A percentile compares a stretch with the other conserved stretches of the same genome.
These are phyloP conservation scores for Picea sitchensis DNA, from an alignment of 75 land plant species.

Conservation along the genomic window DNA sequence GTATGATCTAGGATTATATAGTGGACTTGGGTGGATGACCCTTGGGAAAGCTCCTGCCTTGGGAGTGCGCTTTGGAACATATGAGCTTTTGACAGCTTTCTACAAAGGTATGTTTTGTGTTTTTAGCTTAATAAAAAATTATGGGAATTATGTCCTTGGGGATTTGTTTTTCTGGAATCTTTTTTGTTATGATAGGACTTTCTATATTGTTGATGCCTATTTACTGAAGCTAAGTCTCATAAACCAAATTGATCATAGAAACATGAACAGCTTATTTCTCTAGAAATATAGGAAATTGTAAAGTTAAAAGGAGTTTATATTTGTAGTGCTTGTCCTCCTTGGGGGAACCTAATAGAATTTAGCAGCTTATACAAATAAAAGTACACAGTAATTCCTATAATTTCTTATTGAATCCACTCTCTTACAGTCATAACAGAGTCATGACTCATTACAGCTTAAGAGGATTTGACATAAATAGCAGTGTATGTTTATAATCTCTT, in stretches of 20 bases:
- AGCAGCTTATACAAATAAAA: too few relatives aligned
- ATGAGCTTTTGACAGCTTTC: constrained; percentile 67
- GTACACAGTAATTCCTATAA: too few relatives aligned
- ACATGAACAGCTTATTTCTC: background rate
- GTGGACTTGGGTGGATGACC: constrained; percentile 70
- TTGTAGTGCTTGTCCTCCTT: too few relatives aligned
- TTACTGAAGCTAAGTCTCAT: background rate
- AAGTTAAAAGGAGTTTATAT: background rate
- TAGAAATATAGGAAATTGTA: background rate
- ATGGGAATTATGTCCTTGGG: background rate
- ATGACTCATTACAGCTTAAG: too few relatives aligned
- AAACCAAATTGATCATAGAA: background rate
- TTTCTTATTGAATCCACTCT: too few relatives aligned
- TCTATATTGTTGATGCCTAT: background rate
- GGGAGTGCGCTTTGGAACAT: constrained; percentile 75
- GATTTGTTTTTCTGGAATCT: background rate
- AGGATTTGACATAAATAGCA: too few relatives aligned
- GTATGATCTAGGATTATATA: constrained; percentile 53
- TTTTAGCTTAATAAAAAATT: background rate
- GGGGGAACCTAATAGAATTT: too few relatives aligned
- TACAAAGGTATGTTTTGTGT: constrained; percentile 41
- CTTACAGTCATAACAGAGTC: too few relatives aligned
- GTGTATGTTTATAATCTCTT: too few relatives aligned
- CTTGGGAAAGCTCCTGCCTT: constrained; percentile 50
- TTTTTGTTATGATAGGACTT: background rate